Percentiles rank a stretch among this genome's conserved stretches.
Evolutionary conservation across 768 basidiomycete species (phyloP).

Genomic region (Trametes cinnabarina): DNA sequence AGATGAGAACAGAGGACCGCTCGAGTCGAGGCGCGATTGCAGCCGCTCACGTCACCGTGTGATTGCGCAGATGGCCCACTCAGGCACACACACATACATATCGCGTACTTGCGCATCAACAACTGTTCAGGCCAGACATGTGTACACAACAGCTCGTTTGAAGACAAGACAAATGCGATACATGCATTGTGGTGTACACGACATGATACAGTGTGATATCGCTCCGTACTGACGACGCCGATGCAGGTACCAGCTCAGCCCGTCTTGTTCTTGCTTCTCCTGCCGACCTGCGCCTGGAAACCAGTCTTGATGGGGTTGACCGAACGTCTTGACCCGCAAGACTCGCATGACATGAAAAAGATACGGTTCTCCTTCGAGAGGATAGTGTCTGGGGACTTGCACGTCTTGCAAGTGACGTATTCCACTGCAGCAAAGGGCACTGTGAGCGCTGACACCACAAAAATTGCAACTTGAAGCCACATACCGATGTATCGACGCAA

Average conservation of each 20-base stretch:
- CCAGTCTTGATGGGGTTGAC: conserved; percentile 98
- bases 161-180: no score
- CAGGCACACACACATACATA: neutral
- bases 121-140: no score
- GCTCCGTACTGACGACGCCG: neutral
- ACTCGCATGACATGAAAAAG: conserved; percentile 95
- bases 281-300: conserved; percentile 94
- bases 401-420: conserved; percentile 99
- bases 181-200: conserved; percentile 16
- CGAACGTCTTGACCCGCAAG: conserved; percentile 85
- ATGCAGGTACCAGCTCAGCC: conserved; percentile 35
- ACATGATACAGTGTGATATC: conserved; percentile 15
- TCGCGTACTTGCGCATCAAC: neutral
- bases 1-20: neutral
- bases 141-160: no score
- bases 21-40: neutral
- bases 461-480: conserved; percentile 35
- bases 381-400: conserved; percentile 97
- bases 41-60: conserved; percentile 17
- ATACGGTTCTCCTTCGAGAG: conserved; percentile 98
- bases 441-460: no score
- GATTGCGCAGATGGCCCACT: neutral
- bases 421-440: conserved; percentile 62
- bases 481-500: conserved; percentile 92
- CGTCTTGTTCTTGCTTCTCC: conserved; percentile 79